Base-by-base conservation (phyloP, 1,139 yeast species). In the Lizanozyma gosingica region DNA sequence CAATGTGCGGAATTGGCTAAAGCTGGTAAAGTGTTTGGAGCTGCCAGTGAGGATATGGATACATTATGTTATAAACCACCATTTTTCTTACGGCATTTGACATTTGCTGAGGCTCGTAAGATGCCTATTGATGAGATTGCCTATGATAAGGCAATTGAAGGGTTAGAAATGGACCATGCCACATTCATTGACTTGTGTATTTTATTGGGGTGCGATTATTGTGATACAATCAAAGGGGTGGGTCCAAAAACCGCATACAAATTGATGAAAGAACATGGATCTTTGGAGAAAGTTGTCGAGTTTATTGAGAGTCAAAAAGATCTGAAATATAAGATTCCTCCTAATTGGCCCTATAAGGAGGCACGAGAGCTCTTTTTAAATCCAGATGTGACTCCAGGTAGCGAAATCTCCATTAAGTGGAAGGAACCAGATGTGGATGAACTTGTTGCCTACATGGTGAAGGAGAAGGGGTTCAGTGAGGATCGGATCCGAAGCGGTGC, bases 11-110 rank as follows among this genome's bases (percentile, higher is more conserved):
- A 80, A 48, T 65, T 92, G 43, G 78, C 97, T 2, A 76, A 79
- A 45, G 78, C 79, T 14, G 97, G 95, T 3, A 83, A 82, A 55
- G 97, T 92, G 0, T 92, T 80, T 57, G 98, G 95, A 11, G 96
- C 98, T 2, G 99, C 97, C 1, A 85, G 95, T 2, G 99, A 92
- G 59, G 99, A 92, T 76, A 92, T 92, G 98, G 99, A 92, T 62
- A 94, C 98, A 0, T 62, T 92, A 43, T 92, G 97, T 54, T 92
- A 92, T 58, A 80, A 79, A 41, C 86, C 97, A 1, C 94, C 96
- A 2, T 78, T 67, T 45, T 64, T 92, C 43, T 67, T 92, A 46
- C 76, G 98, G 50, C 95, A 92, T 58, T 71, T 92, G 61, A 92
- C 97, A 0, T 92, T 90, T 47, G 80, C 97, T 2, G 98, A 94